Evolutionary conservation across 139 green algal species (phyloP).

Genomic region (Chlorella sp.): DNA sequence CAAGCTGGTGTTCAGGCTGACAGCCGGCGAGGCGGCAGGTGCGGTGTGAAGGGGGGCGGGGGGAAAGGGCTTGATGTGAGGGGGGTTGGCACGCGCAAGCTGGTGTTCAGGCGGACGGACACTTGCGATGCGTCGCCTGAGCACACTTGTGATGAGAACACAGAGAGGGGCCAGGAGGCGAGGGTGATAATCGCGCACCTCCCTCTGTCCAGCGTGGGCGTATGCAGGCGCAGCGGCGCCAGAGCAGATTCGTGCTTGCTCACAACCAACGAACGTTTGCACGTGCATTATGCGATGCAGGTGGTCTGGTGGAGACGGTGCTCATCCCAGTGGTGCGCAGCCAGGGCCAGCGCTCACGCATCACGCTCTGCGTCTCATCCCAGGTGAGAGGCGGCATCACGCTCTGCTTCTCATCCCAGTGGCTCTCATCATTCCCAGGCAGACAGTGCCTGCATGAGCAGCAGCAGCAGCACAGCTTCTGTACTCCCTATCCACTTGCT

Average conservation of each 20-base stretch:
- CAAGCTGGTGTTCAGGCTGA: constrained; percentile 73
- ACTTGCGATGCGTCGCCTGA: too few species aligned
- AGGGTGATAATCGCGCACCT: too few species aligned
- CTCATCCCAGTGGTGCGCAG: constrained; percentile 63
- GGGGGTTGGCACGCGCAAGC: constrained; percentile 68
- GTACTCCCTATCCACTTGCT: neutral
- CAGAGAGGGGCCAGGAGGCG: too few species aligned
- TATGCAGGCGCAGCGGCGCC: too few species aligned
- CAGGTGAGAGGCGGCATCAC: constrained; percentile 45
- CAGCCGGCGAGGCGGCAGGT: constrained; percentile 6
- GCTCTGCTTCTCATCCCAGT: neutral
- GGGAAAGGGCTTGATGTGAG: neutral
- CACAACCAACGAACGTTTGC: too few species aligned
- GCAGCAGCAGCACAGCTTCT: too few species aligned
- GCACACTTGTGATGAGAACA: too few species aligned
- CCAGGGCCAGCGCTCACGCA: constrained; percentile 19
- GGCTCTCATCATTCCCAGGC: neutral
- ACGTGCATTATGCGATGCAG: too few species aligned
- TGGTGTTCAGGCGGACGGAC: constrained; percentile 61
- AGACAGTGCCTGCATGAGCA: neutral
- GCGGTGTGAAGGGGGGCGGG: neutral
- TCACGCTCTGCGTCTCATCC: constrained; percentile 71
- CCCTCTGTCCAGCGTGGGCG: too few species aligned
- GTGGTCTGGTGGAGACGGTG: constrained; percentile 62
- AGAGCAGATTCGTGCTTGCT: too few species aligned